Percentiles rank a stretch among this genome's conserved stretches.
phyloP scores from a whole-genome alignment of 2,329 filamentous ascomycete species.

The Ceratocystis ficicola region DNA sequence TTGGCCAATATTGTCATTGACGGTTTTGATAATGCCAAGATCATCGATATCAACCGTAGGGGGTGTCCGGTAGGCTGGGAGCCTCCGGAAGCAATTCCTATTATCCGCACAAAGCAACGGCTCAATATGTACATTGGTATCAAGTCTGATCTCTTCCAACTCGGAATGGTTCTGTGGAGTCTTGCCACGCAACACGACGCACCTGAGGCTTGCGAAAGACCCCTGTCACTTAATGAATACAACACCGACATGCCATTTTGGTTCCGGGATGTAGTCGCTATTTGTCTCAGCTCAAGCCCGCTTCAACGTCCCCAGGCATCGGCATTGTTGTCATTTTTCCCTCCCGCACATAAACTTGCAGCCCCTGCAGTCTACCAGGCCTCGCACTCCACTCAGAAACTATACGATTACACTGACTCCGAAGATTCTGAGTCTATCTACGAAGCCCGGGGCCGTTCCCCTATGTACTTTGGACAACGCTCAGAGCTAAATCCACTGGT shows the following conservation, averaged over 20 bases:
- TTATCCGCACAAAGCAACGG: conserved; percentile 78
- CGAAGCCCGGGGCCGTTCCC: conserved; percentile 19
- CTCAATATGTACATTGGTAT: conserved; percentile 97
- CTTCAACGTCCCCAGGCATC: conserved; percentile 61
- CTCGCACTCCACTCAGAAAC: conserved; percentile 23
- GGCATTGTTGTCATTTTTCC: conserved; percentile 58
- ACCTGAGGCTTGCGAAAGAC: conserved; percentile 62
- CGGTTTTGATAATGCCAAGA: conserved; percentile 70
- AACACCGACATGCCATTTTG: conserved; percentile 60
- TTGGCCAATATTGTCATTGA: conserved; percentile 96
- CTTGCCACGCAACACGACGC: conserved; percentile 80
- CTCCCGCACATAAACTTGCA: conserved; percentile 28
- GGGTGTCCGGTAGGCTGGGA: conserved; percentile 99
- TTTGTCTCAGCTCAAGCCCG: conserved; percentile 65
- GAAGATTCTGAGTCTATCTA: conserved; percentile 19
- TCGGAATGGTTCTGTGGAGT: conserved; percentile 95
- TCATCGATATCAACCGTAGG: conserved; percentile 94
- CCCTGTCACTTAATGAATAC: conserved; percentile 45
- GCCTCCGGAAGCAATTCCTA: conserved; percentile 73
- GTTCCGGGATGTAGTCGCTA: conserved; percentile 62
- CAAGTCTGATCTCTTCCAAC: conserved; percentile 90
- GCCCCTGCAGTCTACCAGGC: conserved; percentile 25
- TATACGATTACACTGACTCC: conserved; percentile 13
- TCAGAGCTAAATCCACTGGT: conserved; percentile 19
- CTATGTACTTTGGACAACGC: conserved; percentile 20